A percentile compares a stretch with the other conserved stretches of the same genome.
These are phyloP conservation scores for Quaeritorhiza haematococci DNA, from an alignment of 371 early-diverging fungal species.

Conservation along the genomic window DNA sequence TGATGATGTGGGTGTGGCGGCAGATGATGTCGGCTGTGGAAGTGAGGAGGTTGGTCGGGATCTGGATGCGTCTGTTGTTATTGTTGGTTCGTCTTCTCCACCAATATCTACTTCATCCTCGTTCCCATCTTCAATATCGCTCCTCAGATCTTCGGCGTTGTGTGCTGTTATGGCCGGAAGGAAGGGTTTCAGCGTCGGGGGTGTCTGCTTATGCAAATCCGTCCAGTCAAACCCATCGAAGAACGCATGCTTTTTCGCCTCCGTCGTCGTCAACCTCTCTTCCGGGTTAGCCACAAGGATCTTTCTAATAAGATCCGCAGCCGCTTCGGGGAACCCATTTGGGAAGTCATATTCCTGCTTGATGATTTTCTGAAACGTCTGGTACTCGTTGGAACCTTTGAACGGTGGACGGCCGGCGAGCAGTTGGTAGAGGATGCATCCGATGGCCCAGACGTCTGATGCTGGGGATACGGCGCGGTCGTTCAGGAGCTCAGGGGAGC, in stretches of 20 bases:
- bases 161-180: conserved; percentile 15
- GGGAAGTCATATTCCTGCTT: conserved; percentile 82
- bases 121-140: conserved; percentile 6
- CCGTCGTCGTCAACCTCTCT: conserved; percentile 35
- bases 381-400: conserved; percentile 90
- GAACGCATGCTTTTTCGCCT: conserved; percentile 23
- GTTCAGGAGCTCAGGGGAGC: conserved; percentile 92
- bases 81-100: too few species aligned
- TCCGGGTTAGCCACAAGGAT: conserved; percentile 75
- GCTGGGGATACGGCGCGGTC: conserved; percentile 72
- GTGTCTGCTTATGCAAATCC: conserved; percentile 14
- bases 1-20: too few species aligned
- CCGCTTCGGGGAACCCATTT: conserved; percentile 57
- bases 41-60: too few species aligned
- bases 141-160: conserved; percentile 13
- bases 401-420: conserved; percentile 92
- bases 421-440: conserved; percentile 96
- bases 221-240: conserved; percentile 27
- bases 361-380: conserved; percentile 91
- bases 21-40: too few species aligned
- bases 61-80: too few species aligned
- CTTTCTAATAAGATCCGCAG: conserved; percentile 65
- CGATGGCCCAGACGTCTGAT: conserved; percentile 98
- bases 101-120: too few species aligned
- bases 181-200: conserved; percentile 23